Conservation (phyloP, 805 yeast genomes). For the Candida awuae region DNA sequence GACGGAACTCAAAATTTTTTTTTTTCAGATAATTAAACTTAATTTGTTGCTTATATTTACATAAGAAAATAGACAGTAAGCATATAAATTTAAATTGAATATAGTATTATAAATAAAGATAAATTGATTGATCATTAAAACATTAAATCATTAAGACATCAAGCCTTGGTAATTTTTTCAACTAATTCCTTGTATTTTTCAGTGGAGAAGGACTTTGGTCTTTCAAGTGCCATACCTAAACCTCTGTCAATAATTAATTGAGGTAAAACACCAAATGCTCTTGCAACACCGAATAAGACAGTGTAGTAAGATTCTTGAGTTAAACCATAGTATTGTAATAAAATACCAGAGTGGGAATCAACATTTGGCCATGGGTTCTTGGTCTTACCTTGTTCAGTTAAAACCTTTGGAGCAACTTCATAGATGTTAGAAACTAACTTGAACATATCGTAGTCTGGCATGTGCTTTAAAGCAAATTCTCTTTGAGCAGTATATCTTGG, state of each 20-base stretch:
- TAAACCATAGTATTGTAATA: constrained; percentile 78
- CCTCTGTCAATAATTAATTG: constrained; percentile 83
- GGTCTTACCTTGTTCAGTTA: constrained; percentile 80
- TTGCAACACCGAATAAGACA: constrained; percentile 77
- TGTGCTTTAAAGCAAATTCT: constrained; percentile 66
- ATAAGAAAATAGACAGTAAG: too few species aligned
- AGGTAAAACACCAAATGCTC: constrained; percentile 81
- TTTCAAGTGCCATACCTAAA: constrained; percentile 72
- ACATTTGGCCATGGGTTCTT: constrained; percentile 93
- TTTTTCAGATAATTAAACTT: too few species aligned
- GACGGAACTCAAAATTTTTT: too few species aligned
- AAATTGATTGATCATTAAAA: background rate
- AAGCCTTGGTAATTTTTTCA: constrained; percentile 25
- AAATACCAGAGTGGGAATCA: constrained; percentile 81
- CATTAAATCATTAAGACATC: constrained; percentile 3
- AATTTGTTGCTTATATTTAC: too few species aligned
- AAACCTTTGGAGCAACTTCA: constrained; percentile 76
- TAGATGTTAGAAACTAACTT: constrained; percentile 69
- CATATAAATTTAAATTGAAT: background rate
- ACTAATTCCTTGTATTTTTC: constrained; percentile 85
- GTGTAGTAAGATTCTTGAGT: constrained; percentile 80
- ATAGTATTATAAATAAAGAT: background rate
- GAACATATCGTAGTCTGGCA: constrained; percentile 75
- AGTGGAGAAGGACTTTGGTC: constrained; percentile 91
- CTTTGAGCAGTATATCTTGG: constrained; percentile 84